Evolutionary conservation across 169 alveolate species (phyloP), one percentile per base, ranked within the genome.

Genomic region (Miamiensis avidus): DNA sequence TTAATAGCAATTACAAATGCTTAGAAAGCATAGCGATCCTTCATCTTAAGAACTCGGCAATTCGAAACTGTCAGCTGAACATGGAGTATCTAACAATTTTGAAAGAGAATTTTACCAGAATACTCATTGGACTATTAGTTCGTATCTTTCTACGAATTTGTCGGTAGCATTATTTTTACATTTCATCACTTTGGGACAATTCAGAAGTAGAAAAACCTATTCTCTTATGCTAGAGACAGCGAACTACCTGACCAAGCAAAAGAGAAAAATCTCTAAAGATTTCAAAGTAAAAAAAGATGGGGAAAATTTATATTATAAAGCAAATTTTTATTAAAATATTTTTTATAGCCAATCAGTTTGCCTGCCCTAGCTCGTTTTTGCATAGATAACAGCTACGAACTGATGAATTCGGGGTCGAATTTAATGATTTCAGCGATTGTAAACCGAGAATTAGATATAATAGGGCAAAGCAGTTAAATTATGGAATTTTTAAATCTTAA

Each of bases 391-490:
- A 74, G 76, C 27, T 79, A 85, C 34, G 90, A 85, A 74, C 74
- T 85, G 16, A 85, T 85, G 90, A 85, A 69, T 74, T 83, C 90
- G 20, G 84, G 86, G 28, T 79, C 82, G 69, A 85, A 85, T 79
- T 74, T 85, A 73, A 85, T 85, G 73, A 77, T 85, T 16, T 64
- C 81, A 27, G 33, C 74, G 1, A 73, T 85, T 32, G 69, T 74
- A n/a, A 78, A 81, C 20, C 31, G 65, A 72, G 85, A 76, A 32
- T n/a, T 34, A 29, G 65, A 73, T 34, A 78, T 29, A 33, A 29
- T 29, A 30, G 31, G 49, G 74, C 31, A 29, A 16, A 49, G 34
- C 78, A 65, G 31, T 29, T n/a, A 74, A 78, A 74, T 75, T 31
- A 31, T 72, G 27, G 75, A 77, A 25, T 29, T 78, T 64, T 78